Evolutionary conservation across 345 rosid species (phyloP).

Genomic region (Salix koriyanagi): DNA sequence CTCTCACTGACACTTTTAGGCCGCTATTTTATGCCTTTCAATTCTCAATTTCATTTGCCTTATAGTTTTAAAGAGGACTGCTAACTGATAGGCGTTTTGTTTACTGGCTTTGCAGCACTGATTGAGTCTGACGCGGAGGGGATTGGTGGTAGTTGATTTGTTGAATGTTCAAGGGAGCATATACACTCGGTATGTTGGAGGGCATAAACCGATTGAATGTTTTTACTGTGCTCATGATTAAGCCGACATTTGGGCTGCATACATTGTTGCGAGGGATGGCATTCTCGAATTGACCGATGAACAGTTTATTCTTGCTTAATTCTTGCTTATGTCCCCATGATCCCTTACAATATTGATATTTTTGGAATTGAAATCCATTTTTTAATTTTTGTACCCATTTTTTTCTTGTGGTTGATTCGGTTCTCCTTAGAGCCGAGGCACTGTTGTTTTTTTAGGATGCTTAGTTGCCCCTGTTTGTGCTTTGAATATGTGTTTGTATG

Average conservation of each 20-base stretch:
- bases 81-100: constrained; percentile 16
- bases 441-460: too few relatives aligned
- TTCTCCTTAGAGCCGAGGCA: too few relatives aligned
- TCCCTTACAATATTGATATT: too few relatives aligned
- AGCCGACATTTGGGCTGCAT: constrained; percentile 34
- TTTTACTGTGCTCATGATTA: constrained; percentile 4
- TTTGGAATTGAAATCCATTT: too few relatives aligned
- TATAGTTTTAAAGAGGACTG: not conserved
- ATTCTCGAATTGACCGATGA: constrained; percentile 80
- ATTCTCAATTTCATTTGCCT: constrained; percentile 15
- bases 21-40: constrained; percentile 5
- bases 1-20: constrained; percentile 9
- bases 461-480: too few relatives aligned
- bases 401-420: too few relatives aligned
- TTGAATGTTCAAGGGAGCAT: constrained; percentile 97
- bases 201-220: constrained; percentile 11
- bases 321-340: too few relatives aligned
- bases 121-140: constrained; percentile 99
- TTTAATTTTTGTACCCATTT: too few relatives aligned
- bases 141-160: constrained; percentile 98
- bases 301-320: constrained; percentile 52
- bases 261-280: constrained; percentile 75
- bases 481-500: too few relatives aligned
- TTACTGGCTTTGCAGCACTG: constrained; percentile 59
- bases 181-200: constrained; percentile 63